Base-by-base conservation (phyloP, 192 early-diverging fungal genomes). In the Gamsiella multidivaricata region DNA sequence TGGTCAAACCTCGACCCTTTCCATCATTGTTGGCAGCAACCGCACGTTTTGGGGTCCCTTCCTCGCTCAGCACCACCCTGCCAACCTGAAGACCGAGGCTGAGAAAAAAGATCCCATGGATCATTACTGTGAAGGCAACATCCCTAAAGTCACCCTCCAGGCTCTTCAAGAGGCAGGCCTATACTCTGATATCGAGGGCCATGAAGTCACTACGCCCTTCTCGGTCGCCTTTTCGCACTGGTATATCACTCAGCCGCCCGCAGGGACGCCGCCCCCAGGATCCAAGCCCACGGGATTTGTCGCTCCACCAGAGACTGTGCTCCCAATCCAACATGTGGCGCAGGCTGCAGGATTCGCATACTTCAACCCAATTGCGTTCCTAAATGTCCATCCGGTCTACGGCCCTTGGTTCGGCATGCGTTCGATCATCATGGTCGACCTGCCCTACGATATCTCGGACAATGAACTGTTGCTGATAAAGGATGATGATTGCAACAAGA, bases 351-450 rank as follows among this genome's bases (percentile, higher is more conserved):
- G 74, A 6, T 69, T 78, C 34, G 74, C 74, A 18, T 53, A 78
- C 66, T 69, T 78, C 26, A 69, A 69, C 56, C 65, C 65, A 3
- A 32, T 69, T 3, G 74, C 74, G 22, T 78, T 69, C 33, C 14
- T 78, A 54, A 78, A 69, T 28, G 74, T 78, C 11, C 74, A 78
- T 28, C 74, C 74, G 17, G 61, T 78, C 17, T 78, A 69, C 46
- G 74, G 74, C 2, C 74, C 74, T 17, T 78, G 74, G 74, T 78
- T 78, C 20, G 74, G 60, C 17, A 78, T 78, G 74, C 58, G 74
- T 0, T 53, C 74, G 3, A 68, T 78, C 37, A 49, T 69, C 20
- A 78, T 63, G 65, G 66, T 78, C 2, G 74, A 78, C 45, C 25
- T 68, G 54, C 74, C 74, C 3, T 78, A 69, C 26, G 74, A 68